Conservation (phyloP, 371 early-diverging fungal genomes). For the Funneliformis caledonium region DNA sequence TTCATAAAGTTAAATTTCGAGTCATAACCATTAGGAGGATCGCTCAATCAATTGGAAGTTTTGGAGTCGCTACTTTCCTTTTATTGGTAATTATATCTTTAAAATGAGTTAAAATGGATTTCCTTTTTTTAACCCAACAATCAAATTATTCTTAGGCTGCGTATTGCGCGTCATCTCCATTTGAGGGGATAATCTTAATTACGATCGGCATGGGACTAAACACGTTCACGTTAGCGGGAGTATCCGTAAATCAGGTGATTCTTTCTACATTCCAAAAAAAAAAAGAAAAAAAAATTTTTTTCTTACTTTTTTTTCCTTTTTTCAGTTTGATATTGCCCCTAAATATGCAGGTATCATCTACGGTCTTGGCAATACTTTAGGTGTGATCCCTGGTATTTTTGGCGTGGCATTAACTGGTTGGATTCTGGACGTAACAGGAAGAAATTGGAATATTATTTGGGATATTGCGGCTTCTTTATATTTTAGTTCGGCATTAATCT, state of each 20-base stretch:
- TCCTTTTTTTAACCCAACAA: too few relatives aligned
- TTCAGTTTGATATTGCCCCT: conserved; percentile 48
- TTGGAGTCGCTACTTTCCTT: conserved; percentile 43
- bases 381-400: conserved; percentile 44
- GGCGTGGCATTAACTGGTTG: conserved; percentile 46
- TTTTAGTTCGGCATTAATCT: conserved; percentile 37
- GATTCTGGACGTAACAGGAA: conserved; percentile 40
- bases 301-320: not conserved
- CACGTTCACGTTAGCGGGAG: conserved; percentile 45
- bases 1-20: conserved; percentile 42
- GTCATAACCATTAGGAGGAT: conserved; percentile 42
- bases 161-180: conserved; percentile 42
- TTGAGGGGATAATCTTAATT: conserved; percentile 43
- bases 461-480: conserved; percentile 41
- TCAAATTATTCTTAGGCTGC: not conserved
- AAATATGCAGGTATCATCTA: conserved; percentile 43
- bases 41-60: conserved; percentile 43
- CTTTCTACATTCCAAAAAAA: too few relatives aligned
- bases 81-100: conserved; percentile 37
- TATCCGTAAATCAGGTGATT: conserved; percentile 45
- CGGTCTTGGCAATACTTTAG: conserved; percentile 43
- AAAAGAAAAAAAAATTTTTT: not conserved
- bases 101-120: too few relatives aligned
- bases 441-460: conserved; percentile 47
- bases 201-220: conserved; percentile 47